Conservation (phyloP, 208 protist species). For the Jaenimonas drosophilae region DNA sequence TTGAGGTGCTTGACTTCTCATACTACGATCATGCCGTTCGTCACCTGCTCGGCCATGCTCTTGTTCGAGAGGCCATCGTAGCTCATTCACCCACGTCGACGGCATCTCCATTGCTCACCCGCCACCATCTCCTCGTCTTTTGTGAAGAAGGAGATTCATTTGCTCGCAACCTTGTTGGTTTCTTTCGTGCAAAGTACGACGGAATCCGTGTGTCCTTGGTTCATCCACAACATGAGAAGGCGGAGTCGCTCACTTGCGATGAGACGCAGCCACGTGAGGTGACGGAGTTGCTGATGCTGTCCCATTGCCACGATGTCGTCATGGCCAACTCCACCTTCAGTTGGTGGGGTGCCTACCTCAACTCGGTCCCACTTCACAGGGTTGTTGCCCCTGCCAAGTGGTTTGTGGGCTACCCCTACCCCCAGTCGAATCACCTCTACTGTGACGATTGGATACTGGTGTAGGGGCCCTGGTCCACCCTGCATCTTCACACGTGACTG, state of each 20-base stretch:
- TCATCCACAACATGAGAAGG: constrained; percentile 12
- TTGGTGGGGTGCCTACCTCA: constrained; percentile 83
- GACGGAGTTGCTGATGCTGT: constrained; percentile 73
- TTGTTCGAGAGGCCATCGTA: constrained; percentile 11
- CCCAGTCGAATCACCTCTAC: constrained; percentile 68
- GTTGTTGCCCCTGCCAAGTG: constrained; percentile 62
- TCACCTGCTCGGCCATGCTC: constrained; percentile 40
- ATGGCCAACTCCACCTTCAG: constrained; percentile 86
- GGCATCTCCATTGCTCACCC: not conserved
- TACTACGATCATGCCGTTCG: constrained; percentile 69
- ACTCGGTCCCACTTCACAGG: constrained; percentile 33
- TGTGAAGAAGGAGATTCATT: constrained; percentile 59
- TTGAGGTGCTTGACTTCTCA: constrained; percentile 46
- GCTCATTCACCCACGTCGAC: not conserved
- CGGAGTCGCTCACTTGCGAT: not conserved
- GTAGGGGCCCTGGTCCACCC: not conserved
- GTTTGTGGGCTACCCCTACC: constrained; percentile 75
- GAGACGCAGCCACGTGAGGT: constrained; percentile 39
- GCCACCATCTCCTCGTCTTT: constrained; percentile 56
- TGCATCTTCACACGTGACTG: too few relatives aligned
- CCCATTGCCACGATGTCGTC: constrained; percentile 71
- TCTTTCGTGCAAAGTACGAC: constrained; percentile 43
- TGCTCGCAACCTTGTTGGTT: constrained; percentile 30
- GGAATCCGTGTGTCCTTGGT: constrained; percentile 45
- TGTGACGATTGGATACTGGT: constrained; percentile 62